Base-by-base conservation (phyloP, 2,329 filamentous ascomycete genomes). In the Verticillium zaregamsianum region DNA sequence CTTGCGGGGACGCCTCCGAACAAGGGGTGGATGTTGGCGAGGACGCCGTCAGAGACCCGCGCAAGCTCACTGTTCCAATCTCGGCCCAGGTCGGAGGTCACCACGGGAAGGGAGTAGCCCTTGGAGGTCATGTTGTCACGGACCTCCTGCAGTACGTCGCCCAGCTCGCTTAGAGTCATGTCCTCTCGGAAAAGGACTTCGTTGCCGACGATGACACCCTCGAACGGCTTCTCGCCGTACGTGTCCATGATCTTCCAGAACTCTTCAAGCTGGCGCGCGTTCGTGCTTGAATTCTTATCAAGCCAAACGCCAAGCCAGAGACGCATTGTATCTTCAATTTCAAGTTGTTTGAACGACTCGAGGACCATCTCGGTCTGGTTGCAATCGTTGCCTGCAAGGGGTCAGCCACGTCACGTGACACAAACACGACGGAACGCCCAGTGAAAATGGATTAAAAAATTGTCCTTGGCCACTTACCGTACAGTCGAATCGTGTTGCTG, bases 1-100 rank as follows among this genome's bases (percentile, higher is more conserved):
- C 85, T 79, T 2, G 87, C 89, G 0, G 83, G 79, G 14, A 92
- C 86, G 56, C 94, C 94, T 0, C 89, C 90, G 72, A 98, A 98
- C 82, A 98, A 97, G 0, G 95, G 94, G 72, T 98, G 95, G 60
- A 98, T 91, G 33, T 98, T 98, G 68, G 92, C 90, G 93, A 98
- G 97, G 75, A 98, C 88, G 69, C 91, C 88, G 74, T 98, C 93
- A 52, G 92, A 90, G 59, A 86, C 82, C 4, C 77, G 68, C 0
- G 90, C 90, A 20, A 98, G 84, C 2, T 82, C 79, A 0, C 82
- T 70, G 3, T 87, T 89, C 94, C 94, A 98, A 69, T 94, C 90
- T 69, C 95, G 89, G 31, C 94, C 94, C 0, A 98, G 82, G 72
- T 98, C 94, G 0, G 91, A 93, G 0, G 92, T 96, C 1, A 93